These are phyloP conservation scores for Cyberlindnera mississippiensis DNA, from an alignment of 805 yeast species.

Conservation along the genomic window DNA sequence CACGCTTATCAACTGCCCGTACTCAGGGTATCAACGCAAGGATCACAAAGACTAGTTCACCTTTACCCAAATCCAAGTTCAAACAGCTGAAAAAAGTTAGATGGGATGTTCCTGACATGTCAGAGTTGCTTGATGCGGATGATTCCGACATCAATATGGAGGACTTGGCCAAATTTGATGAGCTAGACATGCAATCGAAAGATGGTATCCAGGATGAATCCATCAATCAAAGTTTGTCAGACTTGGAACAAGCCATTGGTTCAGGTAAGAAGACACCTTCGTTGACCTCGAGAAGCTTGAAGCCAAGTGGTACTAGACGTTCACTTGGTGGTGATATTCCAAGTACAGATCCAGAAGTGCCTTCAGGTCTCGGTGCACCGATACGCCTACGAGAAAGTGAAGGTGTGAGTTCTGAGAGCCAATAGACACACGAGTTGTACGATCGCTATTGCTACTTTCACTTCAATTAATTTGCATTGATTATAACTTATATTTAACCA, in stretches of 20 bases:
- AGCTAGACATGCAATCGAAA: slow-evolving; percentile 16
- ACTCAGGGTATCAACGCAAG: slow-evolving; percentile 11
- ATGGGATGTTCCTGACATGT: slow-evolving; percentile 38
- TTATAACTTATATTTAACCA: no score
- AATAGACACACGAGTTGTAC: not conserved
- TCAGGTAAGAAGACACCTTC: slow-evolving; percentile 23
- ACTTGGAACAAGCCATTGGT: slow-evolving; percentile 16
- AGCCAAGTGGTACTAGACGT: slow-evolving; percentile 11
- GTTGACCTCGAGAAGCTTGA: slow-evolving; percentile 23
- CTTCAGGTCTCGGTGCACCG: slow-evolving; percentile 19
- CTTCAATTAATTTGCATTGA: no score
- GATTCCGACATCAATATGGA: slow-evolving; percentile 26
- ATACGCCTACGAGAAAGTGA: slow-evolving; percentile 8
- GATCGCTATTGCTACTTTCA: not conserved
- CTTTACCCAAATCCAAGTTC: slow-evolving; percentile 14
- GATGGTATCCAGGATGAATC: slow-evolving; percentile 14
- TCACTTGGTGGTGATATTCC: slow-evolving; percentile 1
- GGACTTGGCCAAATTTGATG: slow-evolving; percentile 23
- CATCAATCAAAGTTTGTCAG: slow-evolving; percentile 17
- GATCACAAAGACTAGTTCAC: slow-evolving; percentile 15
- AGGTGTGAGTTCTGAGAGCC: not conserved
- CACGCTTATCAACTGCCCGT: slow-evolving; percentile 24
- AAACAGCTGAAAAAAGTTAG: slow-evolving; percentile 40
- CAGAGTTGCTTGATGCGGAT: slow-evolving; percentile 2
- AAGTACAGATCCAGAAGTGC: not conserved